A percentile compares a stretch with the other conserved stretches of the same genome.
Conservation (phyloP, 805 yeast genomes). For the Lipomyces orientalis region DNA sequence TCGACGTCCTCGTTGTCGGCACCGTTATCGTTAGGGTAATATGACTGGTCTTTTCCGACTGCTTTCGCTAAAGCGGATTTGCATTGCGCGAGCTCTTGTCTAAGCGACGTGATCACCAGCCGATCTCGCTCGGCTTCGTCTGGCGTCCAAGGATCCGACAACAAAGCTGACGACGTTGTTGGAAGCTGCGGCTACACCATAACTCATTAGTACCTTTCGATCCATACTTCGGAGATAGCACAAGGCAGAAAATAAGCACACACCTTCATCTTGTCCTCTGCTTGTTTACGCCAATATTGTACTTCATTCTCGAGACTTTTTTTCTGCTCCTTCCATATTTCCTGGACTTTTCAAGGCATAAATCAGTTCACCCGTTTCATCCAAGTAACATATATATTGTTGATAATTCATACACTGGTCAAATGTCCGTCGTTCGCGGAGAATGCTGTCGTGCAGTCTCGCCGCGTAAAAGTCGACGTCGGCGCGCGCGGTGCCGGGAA, state of each 20-base stretch:
- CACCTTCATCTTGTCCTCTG: conserved; percentile 7
- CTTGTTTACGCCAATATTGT: conserved; percentile 20
- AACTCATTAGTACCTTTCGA: not conserved
- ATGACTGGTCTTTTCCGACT: not conserved
- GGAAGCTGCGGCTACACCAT: not conserved
- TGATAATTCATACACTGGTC: conserved; percentile 21
- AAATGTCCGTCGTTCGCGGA: conserved; percentile 30
- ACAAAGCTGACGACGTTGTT: not conserved
- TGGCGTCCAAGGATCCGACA: not conserved
- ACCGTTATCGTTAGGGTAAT: not conserved
- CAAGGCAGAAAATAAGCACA: not conserved
- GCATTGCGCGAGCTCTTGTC: conserved; percentile 11
- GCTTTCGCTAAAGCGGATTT: not conserved
- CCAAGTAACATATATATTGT: not conserved
- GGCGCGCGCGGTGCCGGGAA: conserved; percentile 27
- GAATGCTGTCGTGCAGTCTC: conserved; percentile 30
- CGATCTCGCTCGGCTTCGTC: conserved; percentile 15
- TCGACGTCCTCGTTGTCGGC: not conserved
- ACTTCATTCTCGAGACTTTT: conserved; percentile 29
- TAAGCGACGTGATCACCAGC: conserved; percentile 1
- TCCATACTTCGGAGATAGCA: not conserved
- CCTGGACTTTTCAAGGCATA: conserved; percentile 15
- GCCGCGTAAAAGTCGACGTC: conserved; percentile 35
- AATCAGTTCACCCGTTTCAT: not conserved
- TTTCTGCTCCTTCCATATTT: conserved; percentile 30